phyloP scores from a whole-genome alignment of 176 grass and related monocot genomes.

The Oropetium thomaeum region DNA sequence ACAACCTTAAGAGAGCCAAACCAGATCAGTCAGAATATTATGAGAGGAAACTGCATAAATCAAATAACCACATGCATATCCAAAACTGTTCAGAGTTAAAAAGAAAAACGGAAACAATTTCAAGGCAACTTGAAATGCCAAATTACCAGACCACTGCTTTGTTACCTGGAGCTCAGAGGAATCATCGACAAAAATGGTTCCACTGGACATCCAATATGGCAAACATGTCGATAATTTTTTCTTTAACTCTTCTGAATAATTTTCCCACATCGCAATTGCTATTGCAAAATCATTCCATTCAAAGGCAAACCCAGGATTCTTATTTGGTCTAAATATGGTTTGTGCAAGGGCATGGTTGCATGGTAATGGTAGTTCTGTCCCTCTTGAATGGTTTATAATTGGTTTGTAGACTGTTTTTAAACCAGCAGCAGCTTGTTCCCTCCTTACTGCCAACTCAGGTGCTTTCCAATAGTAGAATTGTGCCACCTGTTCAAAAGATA shows the following conservation, averaged over 20 bases:
- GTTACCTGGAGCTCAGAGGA: constrained; percentile 33
- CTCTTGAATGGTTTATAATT: constrained; percentile 30
- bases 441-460: constrained; percentile 37
- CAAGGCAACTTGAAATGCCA: background rate
- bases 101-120: background rate
- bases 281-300: constrained; percentile 60
- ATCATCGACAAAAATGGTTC: constrained; percentile 53
- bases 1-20: background rate
- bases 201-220: constrained; percentile 64
- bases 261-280: constrained; percentile 56
- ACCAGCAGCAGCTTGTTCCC: constrained; percentile 17
- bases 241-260: constrained; percentile 55
- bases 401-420: constrained; percentile 19
- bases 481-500: constrained; percentile 48
- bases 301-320: constrained; percentile 25
- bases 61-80: background rate
- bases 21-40: background rate
- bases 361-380: constrained; percentile 44
- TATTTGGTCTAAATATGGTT: constrained; percentile 48
- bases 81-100: background rate
- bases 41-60: background rate
- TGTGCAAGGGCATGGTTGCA: constrained; percentile 45
- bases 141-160: background rate
- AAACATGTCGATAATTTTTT: constrained; percentile 44
- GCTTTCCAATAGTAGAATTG: constrained; percentile 90